phyloP scores from a whole-genome alignment of 345 rosid species.

The Gossypium longicalyx region DNA sequence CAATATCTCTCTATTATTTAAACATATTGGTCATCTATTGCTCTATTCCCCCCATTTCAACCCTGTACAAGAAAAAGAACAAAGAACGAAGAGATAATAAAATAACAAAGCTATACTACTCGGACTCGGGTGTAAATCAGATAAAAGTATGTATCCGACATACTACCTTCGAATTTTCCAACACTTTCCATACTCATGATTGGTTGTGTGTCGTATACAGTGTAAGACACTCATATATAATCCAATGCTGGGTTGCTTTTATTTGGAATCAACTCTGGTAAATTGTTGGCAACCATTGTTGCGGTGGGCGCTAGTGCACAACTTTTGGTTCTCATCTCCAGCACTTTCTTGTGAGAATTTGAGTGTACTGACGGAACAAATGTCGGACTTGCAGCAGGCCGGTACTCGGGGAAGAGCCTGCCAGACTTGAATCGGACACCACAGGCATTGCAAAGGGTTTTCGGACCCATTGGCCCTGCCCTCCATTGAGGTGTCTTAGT shows the following conservation, averaged over 20 bases:
- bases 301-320: constrained; percentile 8
- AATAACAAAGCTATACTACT: constrained; percentile 19
- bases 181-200: neutral
- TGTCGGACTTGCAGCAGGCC: constrained; percentile 96
- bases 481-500: constrained; percentile 99
- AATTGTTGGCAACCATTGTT: constrained; percentile 18
- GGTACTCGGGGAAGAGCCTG: constrained; percentile 92
- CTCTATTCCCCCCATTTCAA: constrained; percentile 34
- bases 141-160: neutral
- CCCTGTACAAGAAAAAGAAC: constrained; percentile 52
- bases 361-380: constrained; percentile 86
- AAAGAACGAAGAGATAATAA: constrained; percentile 35
- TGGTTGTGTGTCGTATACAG: neutral
- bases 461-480: constrained; percentile 97
- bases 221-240: constrained; percentile 26
- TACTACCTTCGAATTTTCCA: neutral
- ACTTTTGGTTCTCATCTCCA: constrained; percentile 77
- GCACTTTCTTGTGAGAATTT: constrained; percentile 91
- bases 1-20: constrained; percentile 26
- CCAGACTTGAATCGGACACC: constrained; percentile 96
- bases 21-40: constrained; percentile 23
- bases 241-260: constrained; percentile 29
- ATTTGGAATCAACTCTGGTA: constrained; percentile 45
- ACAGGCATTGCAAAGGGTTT: constrained; percentile 96
- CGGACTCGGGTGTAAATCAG: neutral